Base-by-base conservation (phyloP, 2,329 filamentous ascomycete species). In the Colletotrichum camelliae region DNA sequence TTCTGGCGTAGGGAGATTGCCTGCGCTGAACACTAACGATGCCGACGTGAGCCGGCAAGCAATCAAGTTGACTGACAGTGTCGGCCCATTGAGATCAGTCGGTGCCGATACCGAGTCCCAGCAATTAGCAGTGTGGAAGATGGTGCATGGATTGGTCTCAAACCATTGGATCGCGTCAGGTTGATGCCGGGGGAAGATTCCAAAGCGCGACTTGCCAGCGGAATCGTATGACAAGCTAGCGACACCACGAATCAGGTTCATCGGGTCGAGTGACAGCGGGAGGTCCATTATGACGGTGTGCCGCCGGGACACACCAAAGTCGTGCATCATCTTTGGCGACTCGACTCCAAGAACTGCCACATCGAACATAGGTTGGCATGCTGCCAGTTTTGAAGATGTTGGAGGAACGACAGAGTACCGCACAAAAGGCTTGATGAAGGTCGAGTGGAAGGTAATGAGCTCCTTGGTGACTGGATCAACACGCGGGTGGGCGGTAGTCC, bases 301-400 rank as follows among this genome's bases (percentile, higher is more conserved):
- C 7, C 80, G 82, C 7, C 84, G 87, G 2, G 93, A 93, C 2
- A 93, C 93, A 16, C 93, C 93, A 82, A 94, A 95, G 81, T 95
- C 93, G 80, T 95, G 93, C 92, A 95, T 95, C 89, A 95, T 93
- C 80, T 93, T 94, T 2, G 92, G 90, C 2, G 90, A 90, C 5
- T 86, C 85, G 31, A 94, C 87, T 0, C 93, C 92, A 0, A 92
- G 89, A 0, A 95, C 87, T 0, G 91, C 85, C 8, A 86, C 83
- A 77, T 91, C 91, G 72, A 93, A 84, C 15, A 74, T 70, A 4
- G 84, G 64, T 86, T 33, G 27, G 8, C 58, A 10, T 3, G 48
- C 15, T 7, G 6, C 21, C 6, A 33, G 15, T 37, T 76, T 76
- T 16, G 74, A 7, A 21, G 70, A 9, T 10, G 72, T 73, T 1